phyloP scores from a whole-genome alignment of 345 rosid genomes.

The Boechera retrofracta region DNA sequence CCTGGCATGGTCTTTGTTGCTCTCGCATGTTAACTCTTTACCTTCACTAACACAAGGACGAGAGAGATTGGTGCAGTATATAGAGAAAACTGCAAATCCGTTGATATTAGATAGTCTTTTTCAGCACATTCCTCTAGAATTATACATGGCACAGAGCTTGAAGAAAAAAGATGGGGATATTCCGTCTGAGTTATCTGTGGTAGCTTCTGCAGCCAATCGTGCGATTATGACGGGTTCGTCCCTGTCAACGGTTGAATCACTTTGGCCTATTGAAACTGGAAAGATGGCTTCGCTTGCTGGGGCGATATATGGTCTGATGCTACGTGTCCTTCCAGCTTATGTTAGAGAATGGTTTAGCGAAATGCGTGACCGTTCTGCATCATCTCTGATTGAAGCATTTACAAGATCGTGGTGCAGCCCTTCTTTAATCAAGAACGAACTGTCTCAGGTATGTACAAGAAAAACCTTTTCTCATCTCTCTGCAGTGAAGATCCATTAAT shows the following conservation, averaged over 20 bases:
- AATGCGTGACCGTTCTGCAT: slow-evolving; percentile 79
- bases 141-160: slow-evolving; percentile 56
- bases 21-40: slow-evolving; percentile 73
- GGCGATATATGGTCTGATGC: slow-evolving; percentile 85
- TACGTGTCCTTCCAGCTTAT: slow-evolving; percentile 88
- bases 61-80: slow-evolving; percentile 79
- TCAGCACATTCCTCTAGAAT: slow-evolving; percentile 84
- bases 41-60: slow-evolving; percentile 67
- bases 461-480: background rate
- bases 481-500: slow-evolving; percentile 16
- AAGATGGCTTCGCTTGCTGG: slow-evolving; percentile 87
- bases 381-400: slow-evolving; percentile 74
- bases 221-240: slow-evolving; percentile 74
- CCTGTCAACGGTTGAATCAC: slow-evolving; percentile 70
- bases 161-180: slow-evolving; percentile 77
- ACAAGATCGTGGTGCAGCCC: slow-evolving; percentile 97
- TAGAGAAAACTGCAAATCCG: slow-evolving; percentile 68
- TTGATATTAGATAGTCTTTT: slow-evolving; percentile 83
- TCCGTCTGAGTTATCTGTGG: slow-evolving; percentile 60
- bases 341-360: slow-evolving; percentile 91
- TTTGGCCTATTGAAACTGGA: slow-evolving; percentile 73
- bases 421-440: slow-evolving; percentile 71
- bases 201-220: slow-evolving; percentile 69
- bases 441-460: slow-evolving; percentile 81
- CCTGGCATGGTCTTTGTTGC: slow-evolving; percentile 87